These are phyloP conservation scores for Pseudonectria foliicola DNA, from an alignment of 2,329 filamentous ascomycete species.

Conservation along the genomic window DNA sequence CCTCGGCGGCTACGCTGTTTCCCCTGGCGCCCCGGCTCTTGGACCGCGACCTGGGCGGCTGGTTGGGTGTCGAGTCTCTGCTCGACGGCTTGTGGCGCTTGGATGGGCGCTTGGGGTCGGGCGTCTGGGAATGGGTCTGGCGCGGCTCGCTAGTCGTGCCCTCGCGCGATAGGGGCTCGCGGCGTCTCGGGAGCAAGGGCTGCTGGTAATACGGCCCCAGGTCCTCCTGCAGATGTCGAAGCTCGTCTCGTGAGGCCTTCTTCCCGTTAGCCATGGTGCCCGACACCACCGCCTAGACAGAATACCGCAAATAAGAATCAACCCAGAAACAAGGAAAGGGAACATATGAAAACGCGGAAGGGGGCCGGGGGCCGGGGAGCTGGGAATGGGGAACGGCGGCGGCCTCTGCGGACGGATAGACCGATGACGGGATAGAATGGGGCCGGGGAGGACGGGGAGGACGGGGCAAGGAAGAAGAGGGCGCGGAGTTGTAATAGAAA, in stretches of 20 bases:
- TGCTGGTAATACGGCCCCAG: constrained; percentile 28
- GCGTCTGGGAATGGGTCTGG: constrained; percentile 16
- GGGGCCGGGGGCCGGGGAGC: too few relatives aligned
- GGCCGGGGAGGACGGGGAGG: too few relatives aligned
- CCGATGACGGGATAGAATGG: too few relatives aligned
- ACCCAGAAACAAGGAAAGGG: constrained; percentile 15
- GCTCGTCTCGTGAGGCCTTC: constrained; percentile 25
- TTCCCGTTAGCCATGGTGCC: constrained; percentile 29
- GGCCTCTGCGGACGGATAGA: too few relatives aligned
- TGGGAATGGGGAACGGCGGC: too few relatives aligned
- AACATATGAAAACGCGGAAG: constrained; percentile 2
- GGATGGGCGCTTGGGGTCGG: constrained; percentile 17
- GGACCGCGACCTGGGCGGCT: constrained; percentile 12
- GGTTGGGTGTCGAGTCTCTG: constrained; percentile 20
- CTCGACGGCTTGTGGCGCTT: constrained; percentile 20
- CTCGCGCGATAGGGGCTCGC: constrained; percentile 16
- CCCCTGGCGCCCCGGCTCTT: constrained; percentile 14
- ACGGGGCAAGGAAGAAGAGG: not conserved
- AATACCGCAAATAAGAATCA: constrained; percentile 24
- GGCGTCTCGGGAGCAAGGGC: constrained; percentile 18
- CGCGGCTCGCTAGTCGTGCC: constrained; percentile 18
- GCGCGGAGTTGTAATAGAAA: constrained; percentile 4
- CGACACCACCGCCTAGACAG: constrained; percentile 23
- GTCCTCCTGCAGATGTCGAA: constrained; percentile 27
- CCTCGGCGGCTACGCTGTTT: constrained; percentile 11